phyloP scores from a whole-genome alignment of 305 asterid genomes.

The Plantago rigida region DNA sequence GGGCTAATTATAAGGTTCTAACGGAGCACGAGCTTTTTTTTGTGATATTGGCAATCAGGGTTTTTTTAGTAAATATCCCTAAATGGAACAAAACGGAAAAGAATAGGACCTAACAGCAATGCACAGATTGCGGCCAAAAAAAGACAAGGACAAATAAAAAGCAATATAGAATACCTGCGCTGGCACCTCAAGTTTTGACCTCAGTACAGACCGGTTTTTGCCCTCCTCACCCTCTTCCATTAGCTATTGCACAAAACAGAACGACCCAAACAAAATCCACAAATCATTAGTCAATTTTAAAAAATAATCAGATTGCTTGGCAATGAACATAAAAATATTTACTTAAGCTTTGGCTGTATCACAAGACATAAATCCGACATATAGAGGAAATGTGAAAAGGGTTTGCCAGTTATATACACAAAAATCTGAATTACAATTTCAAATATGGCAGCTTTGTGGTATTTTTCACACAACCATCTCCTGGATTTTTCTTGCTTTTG shows the following conservation, averaged over 20 bases:
- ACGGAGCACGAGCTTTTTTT: no score
- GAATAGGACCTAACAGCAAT: no score
- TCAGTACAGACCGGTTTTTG: conserved; percentile 55
- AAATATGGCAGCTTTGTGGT: not conserved
- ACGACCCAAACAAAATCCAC: conserved; percentile 19
- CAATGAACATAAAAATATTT: conserved; percentile 11
- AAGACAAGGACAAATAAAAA: no score
- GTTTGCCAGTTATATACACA: not conserved
- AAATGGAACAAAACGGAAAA: no score
- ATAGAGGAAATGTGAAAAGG: no score
- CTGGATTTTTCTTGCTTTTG: not conserved
- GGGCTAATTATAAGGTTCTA: no score
- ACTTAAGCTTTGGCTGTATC: not conserved
- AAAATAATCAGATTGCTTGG: conserved; percentile 5
- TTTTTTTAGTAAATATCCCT: no score
- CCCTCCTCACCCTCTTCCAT: conserved; percentile 98
- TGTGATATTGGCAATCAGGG: no score
- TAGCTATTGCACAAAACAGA: conserved; percentile 44
- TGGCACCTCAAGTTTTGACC: conserved; percentile 90
- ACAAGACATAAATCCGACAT: not conserved
- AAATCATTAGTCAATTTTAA: conserved; percentile 18
- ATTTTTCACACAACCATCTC: not conserved
- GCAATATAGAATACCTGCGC: conserved; percentile 59
- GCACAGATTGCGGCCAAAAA: no score
- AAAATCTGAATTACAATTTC: no score